Evolutionary conservation across 2,329 filamentous ascomycete genomes (phyloP).

Genomic region (Sporothrix luriei): DNA sequence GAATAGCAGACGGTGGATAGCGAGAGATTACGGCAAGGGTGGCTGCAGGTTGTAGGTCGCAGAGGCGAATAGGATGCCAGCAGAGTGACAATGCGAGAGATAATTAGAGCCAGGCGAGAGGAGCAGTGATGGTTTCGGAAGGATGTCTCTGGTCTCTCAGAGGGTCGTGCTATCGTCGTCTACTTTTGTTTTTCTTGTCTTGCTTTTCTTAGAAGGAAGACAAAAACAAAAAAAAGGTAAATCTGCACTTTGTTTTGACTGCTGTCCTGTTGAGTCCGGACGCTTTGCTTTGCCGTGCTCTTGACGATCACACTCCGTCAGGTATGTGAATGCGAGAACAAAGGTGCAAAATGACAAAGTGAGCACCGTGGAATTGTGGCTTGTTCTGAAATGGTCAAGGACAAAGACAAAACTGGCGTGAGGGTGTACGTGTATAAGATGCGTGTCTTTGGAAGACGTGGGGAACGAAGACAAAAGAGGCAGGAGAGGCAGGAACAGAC

Average conservation of each 20-base stretch:
- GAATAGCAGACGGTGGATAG: no score
- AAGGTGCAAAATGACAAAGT: not conserved
- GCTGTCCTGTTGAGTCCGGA: not conserved
- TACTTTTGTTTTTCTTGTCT: not conserved
- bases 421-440: not conserved
- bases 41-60: not conserved
- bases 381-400: not conserved
- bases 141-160: not conserved
- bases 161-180: not conserved
- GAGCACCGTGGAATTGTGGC: not conserved
- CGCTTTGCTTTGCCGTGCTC: not conserved
- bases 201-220: no score
- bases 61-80: not conserved
- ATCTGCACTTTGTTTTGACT: no score
- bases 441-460: conserved; percentile 5
- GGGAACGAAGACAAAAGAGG: not conserved
- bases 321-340: not conserved
- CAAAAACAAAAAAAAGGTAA: no score
- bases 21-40: not conserved
- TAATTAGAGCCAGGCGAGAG: not conserved
- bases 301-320: not conserved
- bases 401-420: conserved; percentile 12
- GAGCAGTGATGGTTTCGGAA: not conserved
- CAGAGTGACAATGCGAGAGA: not conserved
- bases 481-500: not conserved